Percentiles rank a stretch among this genome's conserved stretches.
These are phyloP conservation scores for Endotrypanum monterogeii DNA, from an alignment of 208 protist species.

Conservation along the genomic window DNA sequence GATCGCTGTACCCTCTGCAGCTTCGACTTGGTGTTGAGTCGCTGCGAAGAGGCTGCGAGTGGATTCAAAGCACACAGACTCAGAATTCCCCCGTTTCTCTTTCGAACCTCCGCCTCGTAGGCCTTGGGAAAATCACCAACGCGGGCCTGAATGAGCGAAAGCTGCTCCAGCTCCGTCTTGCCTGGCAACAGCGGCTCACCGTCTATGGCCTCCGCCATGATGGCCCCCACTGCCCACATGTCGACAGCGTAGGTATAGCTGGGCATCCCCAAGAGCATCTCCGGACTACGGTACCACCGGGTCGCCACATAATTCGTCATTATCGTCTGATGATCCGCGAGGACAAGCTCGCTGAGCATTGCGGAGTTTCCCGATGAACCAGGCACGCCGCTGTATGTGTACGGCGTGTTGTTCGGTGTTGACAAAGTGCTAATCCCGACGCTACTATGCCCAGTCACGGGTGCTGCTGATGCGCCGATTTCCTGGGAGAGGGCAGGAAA, in stretches of 20 bases:
- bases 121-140: slow-evolving; percentile 59
- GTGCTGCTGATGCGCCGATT: background rate
- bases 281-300: slow-evolving; percentile 93
- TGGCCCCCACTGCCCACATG: slow-evolving; percentile 91
- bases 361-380: slow-evolving; percentile 2
- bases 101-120: slow-evolving; percentile 49
- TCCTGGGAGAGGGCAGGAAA: background rate
- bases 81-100: slow-evolving; percentile 44
- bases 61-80: slow-evolving; percentile 21
- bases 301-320: slow-evolving; percentile 94
- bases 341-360: slow-evolving; percentile 43
- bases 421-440: background rate
- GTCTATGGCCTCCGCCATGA: slow-evolving; percentile 89
- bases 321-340: slow-evolving; percentile 34
- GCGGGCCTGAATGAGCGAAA: slow-evolving; percentile 78
- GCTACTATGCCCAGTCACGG: background rate
- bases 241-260: slow-evolving; percentile 84
- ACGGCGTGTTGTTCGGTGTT: background rate
- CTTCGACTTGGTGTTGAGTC: background rate
- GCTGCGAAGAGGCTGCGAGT: slow-evolving; percentile 9
- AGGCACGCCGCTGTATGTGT: background rate
- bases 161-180: slow-evolving; percentile 84
- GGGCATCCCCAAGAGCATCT: slow-evolving; percentile 87
- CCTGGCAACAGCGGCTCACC: slow-evolving; percentile 87
- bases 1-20: background rate